Evolutionary conservation across 192 early-diverging fungal genomes (phyloP).

Genomic region (Lunasporangiospora selenospora): DNA sequence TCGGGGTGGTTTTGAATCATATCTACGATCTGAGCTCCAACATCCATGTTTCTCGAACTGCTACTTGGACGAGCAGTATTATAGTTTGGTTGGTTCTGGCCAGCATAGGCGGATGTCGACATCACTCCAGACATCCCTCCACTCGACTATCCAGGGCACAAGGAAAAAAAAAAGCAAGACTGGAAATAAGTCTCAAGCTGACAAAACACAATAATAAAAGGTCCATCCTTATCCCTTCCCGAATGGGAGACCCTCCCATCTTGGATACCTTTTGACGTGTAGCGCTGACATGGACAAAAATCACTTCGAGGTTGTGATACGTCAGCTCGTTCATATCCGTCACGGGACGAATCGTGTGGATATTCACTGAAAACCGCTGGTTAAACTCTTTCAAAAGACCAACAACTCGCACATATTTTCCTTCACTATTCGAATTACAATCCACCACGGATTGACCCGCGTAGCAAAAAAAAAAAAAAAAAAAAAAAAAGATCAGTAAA

Average conservation of each 20-base stretch:
- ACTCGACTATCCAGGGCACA: not conserved
- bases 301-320: slow-evolving; percentile 75
- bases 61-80: not conserved
- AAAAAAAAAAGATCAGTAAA: not conserved
- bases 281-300: slow-evolving; percentile 65
- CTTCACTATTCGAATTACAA: too few species aligned
- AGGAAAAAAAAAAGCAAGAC: not conserved
- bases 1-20: slow-evolving; percentile 4
- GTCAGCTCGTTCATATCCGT: slow-evolving; percentile 78
- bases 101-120: slow-evolving; percentile 6
- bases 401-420: slow-evolving; percentile 75
- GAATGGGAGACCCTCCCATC: not conserved
- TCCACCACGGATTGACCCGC: too few species aligned
- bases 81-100: not conserved
- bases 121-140: not conserved
- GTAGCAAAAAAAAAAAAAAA: too few species aligned
- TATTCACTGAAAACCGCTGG: slow-evolving; percentile 57
- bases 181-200: not conserved
- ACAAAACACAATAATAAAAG: not conserved
- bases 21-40: slow-evolving; percentile 7
- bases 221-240: not conserved
- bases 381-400: slow-evolving; percentile 75
- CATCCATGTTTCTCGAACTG: not conserved
- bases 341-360: slow-evolving; percentile 67
- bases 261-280: slow-evolving; percentile 53